These are phyloP conservation scores for Dissophora globulifera DNA, from an alignment of 192 early-diverging fungal genomes.

Conservation along the genomic window DNA sequence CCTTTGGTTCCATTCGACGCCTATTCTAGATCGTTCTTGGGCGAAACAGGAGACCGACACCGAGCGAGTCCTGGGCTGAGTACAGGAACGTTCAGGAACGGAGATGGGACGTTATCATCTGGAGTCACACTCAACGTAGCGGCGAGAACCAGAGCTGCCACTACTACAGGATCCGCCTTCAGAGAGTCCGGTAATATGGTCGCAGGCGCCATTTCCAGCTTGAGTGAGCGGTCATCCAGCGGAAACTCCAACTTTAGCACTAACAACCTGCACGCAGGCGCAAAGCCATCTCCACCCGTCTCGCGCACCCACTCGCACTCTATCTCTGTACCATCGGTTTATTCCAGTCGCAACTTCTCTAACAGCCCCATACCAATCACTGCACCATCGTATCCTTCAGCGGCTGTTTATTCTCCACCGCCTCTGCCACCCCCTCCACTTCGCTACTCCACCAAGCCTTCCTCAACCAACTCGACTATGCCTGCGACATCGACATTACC, in stretches of 20 bases:
- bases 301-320: conserved; percentile 32
- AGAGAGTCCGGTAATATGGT: neutral
- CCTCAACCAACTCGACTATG: conserved; percentile 10
- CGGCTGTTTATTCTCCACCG: neutral
- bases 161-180: conserved; percentile 13
- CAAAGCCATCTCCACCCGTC: conserved; percentile 10
- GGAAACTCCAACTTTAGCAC: neutral
- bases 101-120: neutral
- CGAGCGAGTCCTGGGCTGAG: conserved; percentile 12
- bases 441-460: conserved; percentile 21
- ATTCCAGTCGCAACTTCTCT: conserved; percentile 3
- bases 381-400: neutral
- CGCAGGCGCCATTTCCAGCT: neutral
- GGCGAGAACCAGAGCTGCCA: conserved; percentile 26
- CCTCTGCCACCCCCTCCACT: conserved; percentile 5
- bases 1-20: neutral
- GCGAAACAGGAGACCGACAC: neutral
- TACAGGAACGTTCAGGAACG: neutral
- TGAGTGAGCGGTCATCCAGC: conserved; percentile 4
- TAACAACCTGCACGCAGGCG: neutral
- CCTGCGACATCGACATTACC: no score
- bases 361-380: neutral
- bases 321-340: conserved; percentile 22
- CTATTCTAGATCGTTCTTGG: conserved; percentile 2
- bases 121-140: neutral